phyloP scores from a whole-genome alignment of 108 stramenopile species.

The Schizochytrium sp. region DNA sequence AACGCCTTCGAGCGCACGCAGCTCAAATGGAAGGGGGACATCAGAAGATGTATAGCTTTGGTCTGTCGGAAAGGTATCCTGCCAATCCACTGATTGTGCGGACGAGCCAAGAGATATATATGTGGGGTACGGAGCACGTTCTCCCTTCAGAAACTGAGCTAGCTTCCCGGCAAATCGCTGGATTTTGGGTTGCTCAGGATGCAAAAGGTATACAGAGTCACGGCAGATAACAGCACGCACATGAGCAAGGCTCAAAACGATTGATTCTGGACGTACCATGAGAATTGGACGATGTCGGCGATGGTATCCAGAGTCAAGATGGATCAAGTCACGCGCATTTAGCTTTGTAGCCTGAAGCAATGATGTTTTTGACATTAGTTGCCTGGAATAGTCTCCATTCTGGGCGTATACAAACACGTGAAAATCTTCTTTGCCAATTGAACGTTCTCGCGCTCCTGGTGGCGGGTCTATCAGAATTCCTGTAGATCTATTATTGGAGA shows the following conservation, averaged over 20 bases:
- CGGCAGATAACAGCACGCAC: slow-evolving; percentile 49
- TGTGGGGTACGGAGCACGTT: slow-evolving; percentile 20
- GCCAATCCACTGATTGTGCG: background rate
- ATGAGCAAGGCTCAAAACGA: slow-evolving; percentile 47
- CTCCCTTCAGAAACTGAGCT: slow-evolving; percentile 18
- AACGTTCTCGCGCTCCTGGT: background rate
- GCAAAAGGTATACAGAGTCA: slow-evolving; percentile 39
- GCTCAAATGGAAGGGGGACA: slow-evolving; percentile 7
- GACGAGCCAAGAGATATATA: background rate
- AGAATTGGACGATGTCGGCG: slow-evolving; percentile 21
- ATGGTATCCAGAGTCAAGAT: slow-evolving; percentile 52
- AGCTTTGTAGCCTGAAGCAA: slow-evolving; percentile 18
- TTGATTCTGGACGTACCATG: slow-evolving; percentile 20
- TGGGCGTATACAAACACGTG: slow-evolving; percentile 20
- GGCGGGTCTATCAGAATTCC: background rate
- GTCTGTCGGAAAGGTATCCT: slow-evolving; percentile 7
- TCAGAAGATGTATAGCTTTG: background rate
- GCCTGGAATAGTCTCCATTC: background rate
- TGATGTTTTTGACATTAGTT: slow-evolving; percentile 17
- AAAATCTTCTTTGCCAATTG: background rate
- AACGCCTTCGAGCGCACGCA: slow-evolving; percentile 49
- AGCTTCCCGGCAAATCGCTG: slow-evolving; percentile 28
- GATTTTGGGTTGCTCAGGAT: slow-evolving; percentile 24
- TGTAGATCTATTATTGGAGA: too few species aligned
- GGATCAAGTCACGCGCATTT: slow-evolving; percentile 23